Evolutionary conservation across 2,329 filamentous ascomycete species (phyloP), one percentile per base, ranked within the genome.

Genomic region (Monilinia fructicola): DNA sequence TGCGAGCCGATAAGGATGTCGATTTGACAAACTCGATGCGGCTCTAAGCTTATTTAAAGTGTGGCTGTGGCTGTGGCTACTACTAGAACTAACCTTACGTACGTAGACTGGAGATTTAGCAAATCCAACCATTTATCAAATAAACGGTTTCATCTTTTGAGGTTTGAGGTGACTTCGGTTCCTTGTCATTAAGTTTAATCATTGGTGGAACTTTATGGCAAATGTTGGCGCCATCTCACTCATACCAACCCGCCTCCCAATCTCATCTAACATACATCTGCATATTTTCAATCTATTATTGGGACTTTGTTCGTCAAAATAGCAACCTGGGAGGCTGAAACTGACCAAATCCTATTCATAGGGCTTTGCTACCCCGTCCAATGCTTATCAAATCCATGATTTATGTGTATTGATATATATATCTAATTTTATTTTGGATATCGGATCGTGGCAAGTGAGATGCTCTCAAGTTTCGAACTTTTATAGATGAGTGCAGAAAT

Each of bases 11-110:
- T 35, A 50, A 28, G 26, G n/a, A 60, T 38, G 18, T 40, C 31
- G 3, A 50, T 21, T 60, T 21, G 44, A 40, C 44, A 50, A 38
- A 50, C 11, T 48, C 3, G 28, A 61, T 21, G 31, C 50, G 28
- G 58, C 58, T 61, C 38, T 50, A 61, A 61, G 14, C n/a, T 38
- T 40, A 61, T 38, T 61, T 38, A 61, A 60, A 61, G 58, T 61
- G 58, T 61, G 58, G 58, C 58, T 40, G 58, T 38, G 44, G 46
- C 44, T 48, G n/a, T 42, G 40, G 40, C 40, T 42, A 16, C 12
- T 42, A 16, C 4, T 4, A 5, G 38, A 40, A 40, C 31, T 35
- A 35, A 35, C 31, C 31, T 35, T 35, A 35, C 31, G 31, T 35
- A 40, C 10, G 38, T 42, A 5, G 26, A 18, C 5, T 46, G 26